Conservation (phyloP, 352 stramenopile species). For the Phytophthora palmivora region DNA sequence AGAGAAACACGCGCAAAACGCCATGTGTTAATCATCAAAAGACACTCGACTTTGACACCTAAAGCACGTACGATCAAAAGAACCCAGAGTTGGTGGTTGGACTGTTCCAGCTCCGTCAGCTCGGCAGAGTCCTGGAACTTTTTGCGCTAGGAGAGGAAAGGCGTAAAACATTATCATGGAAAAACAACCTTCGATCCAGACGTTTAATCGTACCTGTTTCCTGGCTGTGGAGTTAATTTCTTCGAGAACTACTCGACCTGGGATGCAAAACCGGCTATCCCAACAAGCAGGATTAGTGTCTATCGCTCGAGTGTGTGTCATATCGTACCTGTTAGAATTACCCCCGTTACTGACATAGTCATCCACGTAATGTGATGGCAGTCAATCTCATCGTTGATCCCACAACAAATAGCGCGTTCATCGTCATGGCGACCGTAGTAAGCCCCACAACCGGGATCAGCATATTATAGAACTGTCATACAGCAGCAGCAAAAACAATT, state of each 20-base stretch:
- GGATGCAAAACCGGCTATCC: constrained; percentile 68
- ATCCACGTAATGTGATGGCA: constrained; percentile 78
- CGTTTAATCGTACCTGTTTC: constrained; percentile 46
- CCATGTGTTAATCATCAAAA: constrained; percentile 3
- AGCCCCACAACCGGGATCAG: constrained; percentile 57
- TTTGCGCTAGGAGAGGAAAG: constrained; percentile 21
- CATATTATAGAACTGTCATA: constrained; percentile 53
- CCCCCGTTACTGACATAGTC: constrained; percentile 64
- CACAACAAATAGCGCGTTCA: constrained; percentile 58
- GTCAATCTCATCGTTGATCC: constrained; percentile 58
- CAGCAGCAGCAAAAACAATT: constrained; percentile 1
- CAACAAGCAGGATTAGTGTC: background rate
- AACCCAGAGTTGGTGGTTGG: constrained; percentile 72
- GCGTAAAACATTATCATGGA: background rate
- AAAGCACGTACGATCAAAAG: constrained; percentile 60
- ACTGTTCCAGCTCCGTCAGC: constrained; percentile 66
- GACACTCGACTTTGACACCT: background rate
- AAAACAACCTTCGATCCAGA: background rate
- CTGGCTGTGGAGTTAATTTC: constrained; percentile 62
- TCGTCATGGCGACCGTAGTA: constrained; percentile 64
- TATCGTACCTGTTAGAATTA: constrained; percentile 61
- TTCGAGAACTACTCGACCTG: constrained; percentile 62
- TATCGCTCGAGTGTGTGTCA: background rate
- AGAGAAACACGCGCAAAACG: background rate
- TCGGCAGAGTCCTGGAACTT: constrained; percentile 48